These are phyloP conservation scores for Xylaria bambusicola DNA, from an alignment of 495 filamentous ascomycete genomes.

Conservation along the genomic window DNA sequence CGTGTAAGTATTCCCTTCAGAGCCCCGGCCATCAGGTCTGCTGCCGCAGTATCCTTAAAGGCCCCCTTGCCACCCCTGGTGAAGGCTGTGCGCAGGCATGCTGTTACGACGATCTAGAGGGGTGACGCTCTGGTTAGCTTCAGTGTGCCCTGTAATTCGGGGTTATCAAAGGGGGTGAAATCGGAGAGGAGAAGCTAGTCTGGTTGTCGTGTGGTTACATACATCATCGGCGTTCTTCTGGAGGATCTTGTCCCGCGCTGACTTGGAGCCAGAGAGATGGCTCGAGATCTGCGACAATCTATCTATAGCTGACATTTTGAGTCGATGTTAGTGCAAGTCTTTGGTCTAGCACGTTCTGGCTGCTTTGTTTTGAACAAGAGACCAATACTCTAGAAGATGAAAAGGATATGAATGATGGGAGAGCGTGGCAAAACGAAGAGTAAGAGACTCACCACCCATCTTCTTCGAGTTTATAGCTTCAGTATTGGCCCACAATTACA, in stretches of 20 bases:
- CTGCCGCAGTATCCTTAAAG: constrained; percentile 90
- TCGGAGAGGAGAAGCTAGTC: neutral
- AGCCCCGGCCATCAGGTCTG: constrained; percentile 83
- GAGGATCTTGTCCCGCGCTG: constrained; percentile 48
- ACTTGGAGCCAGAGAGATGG: constrained; percentile 47
- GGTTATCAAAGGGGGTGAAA: neutral
- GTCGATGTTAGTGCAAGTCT: constrained; percentile 15
- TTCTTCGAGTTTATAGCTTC: constrained; percentile 13
- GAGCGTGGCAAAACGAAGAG: neutral
- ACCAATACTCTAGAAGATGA: too few relatives aligned
- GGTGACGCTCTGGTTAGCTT: constrained; percentile 11
- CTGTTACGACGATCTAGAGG: constrained; percentile 80
- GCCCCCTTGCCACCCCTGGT: constrained; percentile 90
- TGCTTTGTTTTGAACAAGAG: neutral
- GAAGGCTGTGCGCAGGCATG: constrained; percentile 86
- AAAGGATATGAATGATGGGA: too few relatives aligned
- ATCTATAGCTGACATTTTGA: constrained; percentile 41
- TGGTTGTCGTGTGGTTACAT: constrained; percentile 20
- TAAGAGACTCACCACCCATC: constrained; percentile 34
- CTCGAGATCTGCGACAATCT: constrained; percentile 48
- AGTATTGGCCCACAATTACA: constrained; percentile 12
- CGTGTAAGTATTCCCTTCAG: constrained; percentile 79
- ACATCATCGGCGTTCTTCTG: constrained; percentile 56
- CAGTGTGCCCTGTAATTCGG: neutral
- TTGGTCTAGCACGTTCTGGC: neutral